Percentiles rank a stretch among this genome's conserved stretches.
phyloP scores from a whole-genome alignment of 495 filamentous ascomycete genomes.

The Aspergillus incahuasiensis region DNA sequence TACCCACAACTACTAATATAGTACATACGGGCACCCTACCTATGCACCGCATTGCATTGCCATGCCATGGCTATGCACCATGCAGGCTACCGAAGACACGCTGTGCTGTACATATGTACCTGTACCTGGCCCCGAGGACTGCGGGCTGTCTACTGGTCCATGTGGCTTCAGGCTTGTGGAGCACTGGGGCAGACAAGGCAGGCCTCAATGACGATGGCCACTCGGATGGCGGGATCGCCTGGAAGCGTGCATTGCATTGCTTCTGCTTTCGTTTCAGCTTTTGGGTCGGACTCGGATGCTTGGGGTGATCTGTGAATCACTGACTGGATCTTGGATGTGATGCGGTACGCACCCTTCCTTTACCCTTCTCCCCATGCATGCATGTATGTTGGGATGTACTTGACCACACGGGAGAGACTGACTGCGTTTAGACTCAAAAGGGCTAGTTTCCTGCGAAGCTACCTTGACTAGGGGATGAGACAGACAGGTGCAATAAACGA shows the following conservation, averaged over 20 bases:
- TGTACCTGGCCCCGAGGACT: not conserved
- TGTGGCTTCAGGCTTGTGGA: not conserved
- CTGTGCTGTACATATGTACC: not conserved
- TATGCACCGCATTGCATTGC: not conserved
- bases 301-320: not conserved
- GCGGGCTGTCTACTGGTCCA: not conserved
- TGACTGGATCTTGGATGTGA: no score
- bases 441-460: not conserved
- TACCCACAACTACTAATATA: slow-evolving; percentile 1
- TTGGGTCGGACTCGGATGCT: not conserved
- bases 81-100: not conserved
- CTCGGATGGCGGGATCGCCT: no score
- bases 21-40: not conserved
- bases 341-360: no score
- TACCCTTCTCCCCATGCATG: no score
- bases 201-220: no score
- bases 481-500: no score
- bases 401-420: no score
- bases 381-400: no score
- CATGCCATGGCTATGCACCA: slow-evolving; percentile 12
- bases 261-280: not conserved
- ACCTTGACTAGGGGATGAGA: no score
- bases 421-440: not conserved
- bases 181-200: not conserved
- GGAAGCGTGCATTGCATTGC: not conserved